Conservation (phyloP, 768 basidiomycete species). For the Daedaleopsis nitida region DNA sequence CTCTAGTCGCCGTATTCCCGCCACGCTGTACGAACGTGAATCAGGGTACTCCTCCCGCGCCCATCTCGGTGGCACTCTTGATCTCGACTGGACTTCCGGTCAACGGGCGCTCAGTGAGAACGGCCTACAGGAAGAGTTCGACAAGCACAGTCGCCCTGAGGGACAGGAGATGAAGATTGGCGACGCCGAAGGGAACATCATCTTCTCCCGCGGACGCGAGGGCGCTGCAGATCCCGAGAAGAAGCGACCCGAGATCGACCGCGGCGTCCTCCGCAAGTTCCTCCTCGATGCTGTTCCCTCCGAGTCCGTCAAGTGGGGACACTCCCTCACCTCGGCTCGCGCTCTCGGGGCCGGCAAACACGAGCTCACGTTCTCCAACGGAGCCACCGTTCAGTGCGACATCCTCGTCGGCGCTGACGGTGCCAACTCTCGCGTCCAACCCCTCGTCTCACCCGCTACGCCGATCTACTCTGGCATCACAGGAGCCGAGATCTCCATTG, state of each 20-base stretch:
- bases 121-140: not conserved
- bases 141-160: not conserved
- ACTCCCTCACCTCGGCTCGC: not conserved
- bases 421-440: no score
- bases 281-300: no score
- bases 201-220: not conserved
- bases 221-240: no score
- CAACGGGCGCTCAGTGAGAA: slow-evolving; percentile 3
- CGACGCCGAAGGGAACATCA: not conserved
- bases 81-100: not conserved
- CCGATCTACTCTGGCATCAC: no score
- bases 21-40: slow-evolving; percentile 6
- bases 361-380: not conserved
- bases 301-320: no score
- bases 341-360: not conserved
- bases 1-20: slow-evolving; percentile 3
- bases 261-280: no score
- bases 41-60: not conserved
- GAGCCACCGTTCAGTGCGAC: slow-evolving; percentile 5
- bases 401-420: no score
- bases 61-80: not conserved
- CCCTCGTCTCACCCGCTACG: no score
- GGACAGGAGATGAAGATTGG: not conserved
- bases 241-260: no score
- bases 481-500: no score